phyloP scores from a whole-genome alignment of 257 asterid species.

The Nicotiana benthamiana region DNA sequence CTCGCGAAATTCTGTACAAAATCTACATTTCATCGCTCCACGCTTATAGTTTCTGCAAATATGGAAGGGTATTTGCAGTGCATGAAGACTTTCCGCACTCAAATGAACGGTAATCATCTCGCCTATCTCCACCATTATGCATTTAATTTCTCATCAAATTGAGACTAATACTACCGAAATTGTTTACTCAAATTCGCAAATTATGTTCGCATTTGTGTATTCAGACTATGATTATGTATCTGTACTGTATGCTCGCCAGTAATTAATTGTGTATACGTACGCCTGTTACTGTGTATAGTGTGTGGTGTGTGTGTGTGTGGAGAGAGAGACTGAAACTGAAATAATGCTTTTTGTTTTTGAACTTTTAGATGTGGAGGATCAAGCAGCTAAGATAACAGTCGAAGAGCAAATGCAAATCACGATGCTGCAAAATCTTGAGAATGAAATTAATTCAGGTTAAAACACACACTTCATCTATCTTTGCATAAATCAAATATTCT shows the following conservation, averaged over 20 bases:
- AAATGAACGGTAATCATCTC: constrained; percentile 55
- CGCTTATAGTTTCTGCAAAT: neutral
- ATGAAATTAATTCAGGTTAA: constrained; percentile 59
- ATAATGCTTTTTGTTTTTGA: neutral
- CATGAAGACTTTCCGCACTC: constrained; percentile 81
- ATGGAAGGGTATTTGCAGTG: constrained; percentile 83
- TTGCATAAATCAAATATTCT: neutral
- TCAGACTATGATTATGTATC: neutral
- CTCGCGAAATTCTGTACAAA: neutral
- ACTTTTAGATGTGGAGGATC: constrained; percentile 87
- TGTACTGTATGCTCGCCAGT: neutral
- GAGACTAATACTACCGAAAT: neutral
- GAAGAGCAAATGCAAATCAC: constrained; percentile 71
- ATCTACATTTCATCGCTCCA: neutral
- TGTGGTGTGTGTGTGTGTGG: neutral
- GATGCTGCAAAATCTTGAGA: constrained; percentile 52
- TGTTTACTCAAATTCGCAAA: neutral
- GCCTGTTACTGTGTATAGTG: neutral
- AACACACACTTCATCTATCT: neutral
- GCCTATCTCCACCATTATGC: neutral
- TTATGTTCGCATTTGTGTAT: neutral
- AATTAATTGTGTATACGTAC: neutral
- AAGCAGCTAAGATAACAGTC: constrained; percentile 60
- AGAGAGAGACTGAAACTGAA: neutral
- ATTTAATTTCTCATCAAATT: neutral